These are phyloP conservation scores for Candida lessepsii DNA, from an alignment of 805 yeast genomes.

Conservation along the genomic window DNA sequence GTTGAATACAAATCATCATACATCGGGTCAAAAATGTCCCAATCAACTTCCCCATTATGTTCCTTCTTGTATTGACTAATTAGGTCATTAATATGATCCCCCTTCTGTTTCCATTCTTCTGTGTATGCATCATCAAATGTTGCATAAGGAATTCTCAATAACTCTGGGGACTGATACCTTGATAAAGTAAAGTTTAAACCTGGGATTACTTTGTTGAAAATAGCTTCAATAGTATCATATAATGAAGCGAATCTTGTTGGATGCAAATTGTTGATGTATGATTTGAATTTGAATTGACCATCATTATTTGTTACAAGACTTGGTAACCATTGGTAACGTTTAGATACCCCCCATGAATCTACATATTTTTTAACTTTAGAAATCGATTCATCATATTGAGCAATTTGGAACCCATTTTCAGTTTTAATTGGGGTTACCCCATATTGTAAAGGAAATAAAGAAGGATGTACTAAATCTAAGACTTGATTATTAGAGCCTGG, in stretches of 20 bases:
- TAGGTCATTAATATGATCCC: background rate
- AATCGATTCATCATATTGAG: slow-evolving; percentile 12
- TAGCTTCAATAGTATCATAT: slow-evolving; percentile 27
- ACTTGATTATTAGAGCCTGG: slow-evolving; percentile 38
- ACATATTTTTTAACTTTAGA: slow-evolving; percentile 15
- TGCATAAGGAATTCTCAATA: slow-evolving; percentile 18
- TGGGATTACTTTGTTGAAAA: slow-evolving; percentile 31
- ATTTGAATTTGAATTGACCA: slow-evolving; percentile 21
- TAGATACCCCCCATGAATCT: slow-evolving; percentile 17
- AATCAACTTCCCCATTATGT: slow-evolving; percentile 4
- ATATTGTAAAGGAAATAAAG: slow-evolving; percentile 35
- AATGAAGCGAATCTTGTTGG: slow-evolving; percentile 25
- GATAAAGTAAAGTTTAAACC: slow-evolving; percentile 31
- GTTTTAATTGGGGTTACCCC: slow-evolving; percentile 23
- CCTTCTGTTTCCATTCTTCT: slow-evolving; percentile 14
- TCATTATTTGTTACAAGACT: slow-evolving; percentile 16
- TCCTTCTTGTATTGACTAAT: slow-evolving; percentile 3
- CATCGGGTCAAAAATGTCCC: slow-evolving; percentile 10
- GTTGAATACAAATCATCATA: slow-evolving; percentile 4
- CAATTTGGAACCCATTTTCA: slow-evolving; percentile 1
- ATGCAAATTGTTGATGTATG: slow-evolving; percentile 43
- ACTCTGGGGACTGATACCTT: slow-evolving; percentile 19
- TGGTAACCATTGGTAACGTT: slow-evolving; percentile 41
- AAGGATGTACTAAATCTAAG: slow-evolving; percentile 41
- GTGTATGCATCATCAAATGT: slow-evolving; percentile 15